Evolutionary conservation across 306 rosid genomes (phyloP).

Genomic region (Vigna reflexopilosa): DNA sequence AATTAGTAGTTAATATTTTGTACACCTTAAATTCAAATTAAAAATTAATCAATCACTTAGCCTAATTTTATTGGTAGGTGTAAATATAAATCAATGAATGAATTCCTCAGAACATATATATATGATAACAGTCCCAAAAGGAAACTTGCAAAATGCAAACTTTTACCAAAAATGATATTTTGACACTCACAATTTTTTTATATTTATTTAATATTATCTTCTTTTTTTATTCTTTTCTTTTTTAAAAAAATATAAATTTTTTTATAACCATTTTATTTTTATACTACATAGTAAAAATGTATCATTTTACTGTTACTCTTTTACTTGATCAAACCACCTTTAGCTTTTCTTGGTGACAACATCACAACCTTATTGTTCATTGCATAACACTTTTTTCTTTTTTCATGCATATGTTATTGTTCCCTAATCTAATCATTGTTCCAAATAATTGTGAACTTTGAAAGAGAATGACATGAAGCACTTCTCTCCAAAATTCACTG

Average conservation of each 20-base stretch:
- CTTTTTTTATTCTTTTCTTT: no score
- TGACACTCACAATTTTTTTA: no score
- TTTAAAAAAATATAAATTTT: no score
- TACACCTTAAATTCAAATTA: neutral
- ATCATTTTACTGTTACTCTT: neutral
- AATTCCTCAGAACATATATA: neutral
- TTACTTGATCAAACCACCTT: neutral
- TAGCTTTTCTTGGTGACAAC: no score
- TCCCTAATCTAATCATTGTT: conserved; percentile 1
- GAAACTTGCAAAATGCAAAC: neutral
- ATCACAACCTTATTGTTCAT: neutral
- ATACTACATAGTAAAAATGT: no score
- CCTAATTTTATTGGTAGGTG: neutral
- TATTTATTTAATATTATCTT: no score
- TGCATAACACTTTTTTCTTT: neutral
- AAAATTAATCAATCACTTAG: neutral
- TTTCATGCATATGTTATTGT: neutral
- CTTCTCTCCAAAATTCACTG: neutral
- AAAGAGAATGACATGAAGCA: neutral
- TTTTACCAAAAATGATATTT: no score
- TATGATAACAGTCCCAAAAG: neutral
- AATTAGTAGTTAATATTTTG: neutral
- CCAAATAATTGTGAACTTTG: neutral
- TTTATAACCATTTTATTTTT: no score
- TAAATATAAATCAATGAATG: neutral